A percentile compares a stretch with the other conserved stretches of the same genome.
These are phyloP conservation scores for Cyamopsis tetragonoloba DNA, from an alignment of 306 rosid species.

Conservation along the genomic window DNA sequence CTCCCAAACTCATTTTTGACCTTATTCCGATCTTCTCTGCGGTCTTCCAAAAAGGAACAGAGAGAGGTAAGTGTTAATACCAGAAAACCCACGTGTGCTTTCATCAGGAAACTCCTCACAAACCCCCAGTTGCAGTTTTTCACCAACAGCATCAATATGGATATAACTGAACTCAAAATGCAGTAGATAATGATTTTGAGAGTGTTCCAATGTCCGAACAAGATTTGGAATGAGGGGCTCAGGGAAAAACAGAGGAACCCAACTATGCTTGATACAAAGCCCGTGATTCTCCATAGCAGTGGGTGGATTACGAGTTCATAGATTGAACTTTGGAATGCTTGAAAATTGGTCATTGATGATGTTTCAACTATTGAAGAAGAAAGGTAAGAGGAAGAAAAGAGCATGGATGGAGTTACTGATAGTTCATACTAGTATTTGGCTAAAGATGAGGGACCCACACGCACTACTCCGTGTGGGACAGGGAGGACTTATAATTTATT, in stretches of 20 bases:
- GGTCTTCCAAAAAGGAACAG: conserved; percentile 9
- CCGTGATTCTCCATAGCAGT: not conserved
- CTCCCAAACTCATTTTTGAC: not conserved
- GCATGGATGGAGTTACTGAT: too few species aligned
- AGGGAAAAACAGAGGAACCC: conserved; percentile 1
- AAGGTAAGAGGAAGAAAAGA: too few species aligned
- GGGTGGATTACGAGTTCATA: not conserved
- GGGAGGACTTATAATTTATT: too few species aligned
- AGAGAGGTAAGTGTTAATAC: conserved; percentile 1
- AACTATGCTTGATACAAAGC: conserved; percentile 6
- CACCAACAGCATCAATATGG: not conserved
- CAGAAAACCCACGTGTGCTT: not conserved
- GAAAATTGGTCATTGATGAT: not conserved
- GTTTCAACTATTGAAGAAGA: too few species aligned
- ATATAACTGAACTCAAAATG: not conserved
- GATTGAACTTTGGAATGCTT: not conserved
- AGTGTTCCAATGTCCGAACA: not conserved
- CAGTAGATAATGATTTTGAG: not conserved
- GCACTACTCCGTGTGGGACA: too few species aligned
- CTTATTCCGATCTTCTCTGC: not conserved
- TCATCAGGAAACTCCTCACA: not conserved
- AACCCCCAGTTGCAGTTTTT: not conserved
- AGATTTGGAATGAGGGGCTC: not conserved
- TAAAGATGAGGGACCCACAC: too few species aligned
- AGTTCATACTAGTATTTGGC: too few species aligned